Base-by-base conservation (phyloP, 345 rosid genomes). In the Clarkia xantiana region DNA sequence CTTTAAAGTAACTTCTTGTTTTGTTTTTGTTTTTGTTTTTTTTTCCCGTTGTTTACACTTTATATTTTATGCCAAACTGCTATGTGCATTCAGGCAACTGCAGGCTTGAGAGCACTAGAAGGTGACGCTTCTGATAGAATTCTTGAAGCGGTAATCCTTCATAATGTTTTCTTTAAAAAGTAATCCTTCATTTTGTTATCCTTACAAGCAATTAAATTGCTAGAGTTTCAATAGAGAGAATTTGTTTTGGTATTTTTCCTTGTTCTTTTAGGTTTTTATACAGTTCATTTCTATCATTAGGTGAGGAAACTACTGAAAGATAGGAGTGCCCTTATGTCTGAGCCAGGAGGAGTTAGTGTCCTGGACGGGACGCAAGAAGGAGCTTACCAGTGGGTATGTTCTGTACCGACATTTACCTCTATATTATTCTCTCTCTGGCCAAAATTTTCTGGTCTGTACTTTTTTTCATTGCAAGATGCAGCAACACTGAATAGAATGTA, bases 361-460 rank as follows among this genome's bases (percentile, higher is more conserved):
- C 68, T 91, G 68, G 98, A 91, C 69, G 98, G 98, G 40, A 70
- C 82, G 36, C 98, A 91, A 70, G 98, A 91, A 71, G 98, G 96
- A 49, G 71, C 98, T 66, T 91, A 86, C 68, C 77, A 84, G 71
- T 91, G 98, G 98, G 98, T 91, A 84, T 57, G 89, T 58, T 9
- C 39, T 46, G 47, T n/a, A n/a, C n/a, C n/a, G n/a, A n/a, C n/a
- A n/a, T 25, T 3, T 40, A 10, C 45, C 14, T 7, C 57, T 14
- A 34, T 17, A 3, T 22, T 50, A 2, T 25, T 12, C 13, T 34
- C 36, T 29, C 36, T n/a, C n/a, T n/a, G n/a, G n/a, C n/a, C n/a
- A n/a, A n/a, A n/a, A n/a, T n/a, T n/a, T n/a, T n/a, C n/a, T n/a
- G n/a, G n/a, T 29, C 36, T 29, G 36, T 29, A 29, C 1, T 29